These are phyloP conservation scores for Nicotiana rustica DNA, from an alignment of 305 asterid genomes.

Conservation along the genomic window DNA sequence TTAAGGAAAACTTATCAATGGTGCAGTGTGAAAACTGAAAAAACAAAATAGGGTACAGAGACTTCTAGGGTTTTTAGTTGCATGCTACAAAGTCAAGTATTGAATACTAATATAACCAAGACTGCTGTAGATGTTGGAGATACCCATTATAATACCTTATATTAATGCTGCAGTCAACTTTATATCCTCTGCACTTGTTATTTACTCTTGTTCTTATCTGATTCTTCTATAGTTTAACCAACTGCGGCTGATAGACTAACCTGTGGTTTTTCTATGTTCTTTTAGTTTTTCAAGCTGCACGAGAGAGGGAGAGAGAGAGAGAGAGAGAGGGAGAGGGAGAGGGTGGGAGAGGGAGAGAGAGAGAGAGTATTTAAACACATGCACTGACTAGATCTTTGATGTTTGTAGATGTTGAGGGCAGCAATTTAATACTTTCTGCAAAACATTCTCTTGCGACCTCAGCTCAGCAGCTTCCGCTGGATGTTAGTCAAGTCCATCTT, in stretches of 20 bases:
- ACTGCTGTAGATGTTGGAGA: conserved; percentile 1
- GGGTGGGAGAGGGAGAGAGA: neutral
- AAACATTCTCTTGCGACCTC: conserved; percentile 80
- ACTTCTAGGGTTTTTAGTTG: neutral
- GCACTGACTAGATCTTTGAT: conserved; percentile 37
- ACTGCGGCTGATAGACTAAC: neutral
- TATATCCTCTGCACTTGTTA: conserved; percentile 2
- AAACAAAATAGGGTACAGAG: neutral
- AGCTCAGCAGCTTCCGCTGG: conserved; percentile 74
- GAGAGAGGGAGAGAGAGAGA: neutral
- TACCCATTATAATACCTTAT: neutral
- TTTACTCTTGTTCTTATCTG: neutral
- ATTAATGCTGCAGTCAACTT: neutral
- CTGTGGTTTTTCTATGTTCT: conserved; percentile 4
- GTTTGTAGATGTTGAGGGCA: conserved; percentile 80
- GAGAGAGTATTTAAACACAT: neutral
- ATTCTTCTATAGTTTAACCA: conserved; percentile 18
- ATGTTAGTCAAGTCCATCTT: conserved; percentile 66
- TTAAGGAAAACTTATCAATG: conserved; percentile 12
- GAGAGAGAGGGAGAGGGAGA: neutral
- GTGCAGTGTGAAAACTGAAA: neutral
- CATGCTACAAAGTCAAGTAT: conserved; percentile 9
- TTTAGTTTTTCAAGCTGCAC: neutral
- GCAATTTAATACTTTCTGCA: conserved; percentile 76
- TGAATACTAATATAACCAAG: conserved; percentile 3